Conservation (phyloP, 2,329 filamentous ascomycete genomes). For the Drechslerella dactyloides region DNA sequence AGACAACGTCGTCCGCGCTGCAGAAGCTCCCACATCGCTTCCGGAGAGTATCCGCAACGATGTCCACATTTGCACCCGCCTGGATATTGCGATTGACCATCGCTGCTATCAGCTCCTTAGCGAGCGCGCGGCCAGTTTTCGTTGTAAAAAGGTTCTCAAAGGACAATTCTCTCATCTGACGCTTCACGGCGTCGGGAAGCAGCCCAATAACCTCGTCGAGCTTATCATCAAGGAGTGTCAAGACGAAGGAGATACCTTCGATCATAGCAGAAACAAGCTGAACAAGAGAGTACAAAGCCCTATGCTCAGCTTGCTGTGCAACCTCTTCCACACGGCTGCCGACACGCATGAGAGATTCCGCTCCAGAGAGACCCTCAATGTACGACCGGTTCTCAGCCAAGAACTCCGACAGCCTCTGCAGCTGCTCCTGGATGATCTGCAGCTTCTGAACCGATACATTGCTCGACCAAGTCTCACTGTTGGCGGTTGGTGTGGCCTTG, state of each 20-base stretch:
- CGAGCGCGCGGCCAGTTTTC: conserved; percentile 79
- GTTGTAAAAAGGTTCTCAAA: conserved; percentile 88
- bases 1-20: conserved; percentile 93
- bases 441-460: conserved; percentile 73
- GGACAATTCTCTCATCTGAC: conserved; percentile 76
- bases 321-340: conserved; percentile 87
- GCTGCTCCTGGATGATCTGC: conserved; percentile 75
- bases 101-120: conserved; percentile 92
- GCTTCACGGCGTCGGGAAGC: conserved; percentile 72
- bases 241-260: conserved; percentile 93
- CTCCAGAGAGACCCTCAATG: conserved; percentile 91
- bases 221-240: conserved; percentile 92
- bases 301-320: conserved; percentile 89
- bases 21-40: conserved; percentile 96
- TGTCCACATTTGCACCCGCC: conserved; percentile 95
- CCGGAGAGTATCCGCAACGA: conserved; percentile 90
- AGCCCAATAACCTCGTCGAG: conserved; percentile 84
- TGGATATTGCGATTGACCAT: conserved; percentile 98
- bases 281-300: conserved; percentile 84
- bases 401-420: conserved; percentile 80
- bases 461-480: conserved; percentile 70
- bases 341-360: conserved; percentile 79
- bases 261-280: conserved; percentile 87
- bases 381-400: conserved; percentile 85
- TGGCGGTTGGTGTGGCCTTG: conserved; percentile 61